Conservation (phyloP, 768 basidiomycete genomes). For the Tricholoma sp. region DNA sequence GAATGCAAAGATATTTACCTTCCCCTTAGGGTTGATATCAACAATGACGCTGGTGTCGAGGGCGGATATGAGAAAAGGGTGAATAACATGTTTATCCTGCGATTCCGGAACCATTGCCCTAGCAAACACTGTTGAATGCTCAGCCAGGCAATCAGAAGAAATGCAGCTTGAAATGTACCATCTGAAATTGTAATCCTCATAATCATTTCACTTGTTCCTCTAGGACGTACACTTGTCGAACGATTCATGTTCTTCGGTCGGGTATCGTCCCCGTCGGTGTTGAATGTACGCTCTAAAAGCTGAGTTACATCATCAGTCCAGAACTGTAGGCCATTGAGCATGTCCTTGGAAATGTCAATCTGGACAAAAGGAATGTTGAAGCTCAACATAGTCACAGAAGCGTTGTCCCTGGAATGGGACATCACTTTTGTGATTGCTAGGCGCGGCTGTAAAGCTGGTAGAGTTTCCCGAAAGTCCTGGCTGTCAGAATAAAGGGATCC, state of each 20-base stretch:
- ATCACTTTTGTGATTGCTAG: constrained; percentile 26
- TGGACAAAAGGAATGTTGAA: constrained; percentile 60
- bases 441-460: constrained; percentile 26
- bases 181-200: constrained; percentile 46
- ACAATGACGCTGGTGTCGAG: constrained; percentile 61
- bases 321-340: constrained; percentile 76
- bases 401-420: constrained; percentile 6
- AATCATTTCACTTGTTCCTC: constrained; percentile 31
- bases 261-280: constrained; percentile 15
- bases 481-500: constrained; percentile 33
- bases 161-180: constrained; percentile 25
- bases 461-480: constrained; percentile 3
- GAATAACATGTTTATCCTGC: constrained; percentile 14
- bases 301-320: constrained; percentile 87
- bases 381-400: constrained; percentile 23
- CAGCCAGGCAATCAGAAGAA: not conserved
- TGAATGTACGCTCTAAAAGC: constrained; percentile 47
- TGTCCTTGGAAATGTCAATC: constrained; percentile 53
- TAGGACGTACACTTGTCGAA: constrained; percentile 22
- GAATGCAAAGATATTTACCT: constrained; percentile 36
- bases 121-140: constrained; percentile 24
- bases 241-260: constrained; percentile 45
- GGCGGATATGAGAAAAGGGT: constrained; percentile 53
- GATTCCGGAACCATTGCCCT: constrained; percentile 48
- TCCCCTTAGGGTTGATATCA: constrained; percentile 67